Base-by-base conservation (phyloP, 345 rosid genomes). In the Ceriops zippeliana region DNA sequence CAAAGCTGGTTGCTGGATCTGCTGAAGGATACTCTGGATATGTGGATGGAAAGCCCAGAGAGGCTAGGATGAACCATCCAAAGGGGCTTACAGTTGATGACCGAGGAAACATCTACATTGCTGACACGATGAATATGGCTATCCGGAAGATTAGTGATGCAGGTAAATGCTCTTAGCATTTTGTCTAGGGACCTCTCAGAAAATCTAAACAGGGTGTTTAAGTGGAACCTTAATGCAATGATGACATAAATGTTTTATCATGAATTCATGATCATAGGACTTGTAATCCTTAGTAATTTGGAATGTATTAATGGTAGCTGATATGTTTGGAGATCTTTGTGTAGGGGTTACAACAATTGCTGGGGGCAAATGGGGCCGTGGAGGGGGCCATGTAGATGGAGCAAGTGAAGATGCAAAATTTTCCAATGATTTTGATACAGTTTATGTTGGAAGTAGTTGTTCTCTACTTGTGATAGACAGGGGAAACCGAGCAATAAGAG, bases 391-490 rank as follows among this genome's bases (percentile, higher is more conserved):
- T 76, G 87, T 89, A 21, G 98, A 95, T 83, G 99, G 99, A 71
- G 96, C 99, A 8, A 95, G 98, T 71, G 99, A 86, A 76, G 99
- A 95, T 82, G 99, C 98, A 60, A 92, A 90, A 66, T 92, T 95
- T 67, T 95, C 99, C 6, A 82, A 84, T 81, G 99, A 95, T 72
- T 95, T 95, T 79, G 99, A 95, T 72, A 90, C 90, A 77, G 92
- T 92, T 76, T 95, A 95, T 46, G 67, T 95, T 42, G 99, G 99
- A 78, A 95, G 99, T 78, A 95, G 99, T 72, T 95, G 99, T 78
- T 95, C 99, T 32, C 72, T 95, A 5, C 96, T 95, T 11, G 98
- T 95, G 58, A 90, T 91, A 62, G 99, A 95, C 83, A 81, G 99
- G 79, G 98, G 98, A 79, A 90, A 90, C 75, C 86, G 17, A 75